A percentile compares a stretch with the other conserved stretches of the same genome.
Conservation (phyloP, 176 grass and related monocot species). For the Aegilops sharonensis region DNA sequence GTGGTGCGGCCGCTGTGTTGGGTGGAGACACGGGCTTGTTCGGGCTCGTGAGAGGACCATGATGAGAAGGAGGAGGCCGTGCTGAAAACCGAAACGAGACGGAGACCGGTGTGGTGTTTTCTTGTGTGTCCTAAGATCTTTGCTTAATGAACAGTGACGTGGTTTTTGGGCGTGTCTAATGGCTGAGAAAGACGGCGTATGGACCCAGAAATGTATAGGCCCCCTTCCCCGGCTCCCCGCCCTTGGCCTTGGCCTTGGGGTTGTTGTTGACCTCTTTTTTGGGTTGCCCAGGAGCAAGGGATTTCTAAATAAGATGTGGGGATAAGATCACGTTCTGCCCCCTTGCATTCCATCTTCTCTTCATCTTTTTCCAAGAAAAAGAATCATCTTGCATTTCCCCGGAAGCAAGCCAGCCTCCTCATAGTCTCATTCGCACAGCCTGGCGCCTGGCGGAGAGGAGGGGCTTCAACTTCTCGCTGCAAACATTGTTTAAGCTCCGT, state of each 20-base stretch:
- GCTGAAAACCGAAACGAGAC: not conserved
- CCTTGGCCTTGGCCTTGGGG: not conserved
- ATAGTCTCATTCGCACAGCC: too few species aligned
- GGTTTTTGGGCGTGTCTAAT: not conserved
- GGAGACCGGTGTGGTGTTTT: not conserved
- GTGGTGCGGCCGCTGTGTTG: not conserved
- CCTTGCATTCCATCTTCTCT: not conserved
- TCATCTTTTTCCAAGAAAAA: not conserved
- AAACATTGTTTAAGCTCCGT: not conserved
- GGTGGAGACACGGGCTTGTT: not conserved
- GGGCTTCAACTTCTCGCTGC: not conserved
- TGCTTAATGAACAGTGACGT: constrained; percentile 23
- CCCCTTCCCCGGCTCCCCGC: too few species aligned
- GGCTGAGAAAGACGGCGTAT: constrained; percentile 41
- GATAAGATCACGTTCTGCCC: not conserved
- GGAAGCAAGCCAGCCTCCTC: constrained; percentile 14
- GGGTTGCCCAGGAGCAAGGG: constrained; percentile 3
- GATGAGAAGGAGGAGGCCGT: not conserved
- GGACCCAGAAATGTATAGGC: constrained; percentile 23
- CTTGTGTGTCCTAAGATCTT: not conserved
- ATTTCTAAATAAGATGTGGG: not conserved
- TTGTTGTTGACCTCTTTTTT: constrained; percentile 15
- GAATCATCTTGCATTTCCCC: not conserved
- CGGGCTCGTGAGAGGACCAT: not conserved
- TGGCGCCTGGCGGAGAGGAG: not conserved